Base-by-base conservation (phyloP, 2,329 filamentous ascomycete genomes). In the Penicillium fuscoglaucum region DNA sequence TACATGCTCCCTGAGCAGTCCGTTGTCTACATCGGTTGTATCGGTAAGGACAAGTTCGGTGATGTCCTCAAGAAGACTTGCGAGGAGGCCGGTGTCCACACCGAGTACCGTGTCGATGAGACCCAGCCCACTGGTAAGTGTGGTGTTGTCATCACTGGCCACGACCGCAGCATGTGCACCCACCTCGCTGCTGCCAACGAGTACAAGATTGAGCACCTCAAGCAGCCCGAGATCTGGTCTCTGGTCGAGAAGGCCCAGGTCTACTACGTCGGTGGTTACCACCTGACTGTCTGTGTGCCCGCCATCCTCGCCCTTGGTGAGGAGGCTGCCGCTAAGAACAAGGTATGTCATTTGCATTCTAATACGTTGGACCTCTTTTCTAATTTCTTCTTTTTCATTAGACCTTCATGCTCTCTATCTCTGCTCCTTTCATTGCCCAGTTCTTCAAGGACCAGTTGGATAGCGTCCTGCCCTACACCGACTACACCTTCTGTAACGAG, bases 371-470 rank as follows among this genome's bases (percentile, higher is more conserved):
- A 15, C 10, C 33, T 37, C 24, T 46, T 29, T 37, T 46, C 41
- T 59, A 45, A 59, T 19, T 33, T 29, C 8, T 51, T 49, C 57
- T 40, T 43, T 33, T 40, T 33, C 33, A 51, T 33, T 60, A 85
- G 83, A 74, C 83, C 62, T 96, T 98, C 77, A 86, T 93, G 69
- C 87, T 99, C 68, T 96, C 92, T 68, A 86, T 99, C 61, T 95
- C 91, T 52, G 95, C 95, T 8, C 95, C 95, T 60, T 99, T 99
- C 83, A 96, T 99, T 72, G 82, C 89, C 40, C 90, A 96, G 75
- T 96, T 97, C 85, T 99, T 98, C 89, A 97, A 97, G 84, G 93
- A 97, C 50, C 90, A 87, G 65, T 86, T 99, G 48, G 91, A 96
- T 78, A 87, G 87, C 70, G 89, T 90, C 55, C 83, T 91, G 53